These are phyloP conservation scores for Prunus padus DNA, from an alignment of 306 rosid species.

Conservation along the genomic window DNA sequence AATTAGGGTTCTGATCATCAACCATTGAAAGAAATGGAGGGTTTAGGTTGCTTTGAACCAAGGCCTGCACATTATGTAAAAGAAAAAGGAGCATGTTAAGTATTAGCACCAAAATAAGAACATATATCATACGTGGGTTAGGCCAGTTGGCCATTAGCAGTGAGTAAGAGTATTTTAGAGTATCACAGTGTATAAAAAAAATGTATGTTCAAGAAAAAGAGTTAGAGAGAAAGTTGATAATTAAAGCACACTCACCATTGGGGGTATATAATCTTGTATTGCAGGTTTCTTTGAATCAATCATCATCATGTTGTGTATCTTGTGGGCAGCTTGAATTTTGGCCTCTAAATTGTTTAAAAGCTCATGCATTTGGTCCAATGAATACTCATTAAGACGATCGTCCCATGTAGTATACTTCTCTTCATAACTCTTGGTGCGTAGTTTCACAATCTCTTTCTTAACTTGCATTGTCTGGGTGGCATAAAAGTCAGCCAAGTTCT, in stretches of 20 bases:
- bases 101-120: no score
- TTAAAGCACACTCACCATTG: background rate
- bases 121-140: no score
- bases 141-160: no score
- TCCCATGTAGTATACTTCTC: background rate
- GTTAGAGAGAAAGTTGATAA: background rate
- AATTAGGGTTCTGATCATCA: background rate
- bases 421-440: background rate
- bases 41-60: background rate
- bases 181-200: no score
- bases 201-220: no score
- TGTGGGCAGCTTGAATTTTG: conserved; percentile 11
- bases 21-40: background rate
- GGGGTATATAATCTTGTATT: background rate
- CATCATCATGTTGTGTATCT: background rate
- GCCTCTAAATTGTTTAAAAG: background rate
- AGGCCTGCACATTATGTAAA: background rate
- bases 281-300: background rate
- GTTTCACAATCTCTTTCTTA: background rate
- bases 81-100: no score
- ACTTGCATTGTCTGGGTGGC: background rate
- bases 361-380: background rate
- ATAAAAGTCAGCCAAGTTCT: conserved; percentile 1
- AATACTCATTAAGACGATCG: background rate
- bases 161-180: no score